These are phyloP conservation scores for Pythium phragmiticola DNA, from an alignment of 352 stramenopile genomes.

Conservation along the genomic window DNA sequence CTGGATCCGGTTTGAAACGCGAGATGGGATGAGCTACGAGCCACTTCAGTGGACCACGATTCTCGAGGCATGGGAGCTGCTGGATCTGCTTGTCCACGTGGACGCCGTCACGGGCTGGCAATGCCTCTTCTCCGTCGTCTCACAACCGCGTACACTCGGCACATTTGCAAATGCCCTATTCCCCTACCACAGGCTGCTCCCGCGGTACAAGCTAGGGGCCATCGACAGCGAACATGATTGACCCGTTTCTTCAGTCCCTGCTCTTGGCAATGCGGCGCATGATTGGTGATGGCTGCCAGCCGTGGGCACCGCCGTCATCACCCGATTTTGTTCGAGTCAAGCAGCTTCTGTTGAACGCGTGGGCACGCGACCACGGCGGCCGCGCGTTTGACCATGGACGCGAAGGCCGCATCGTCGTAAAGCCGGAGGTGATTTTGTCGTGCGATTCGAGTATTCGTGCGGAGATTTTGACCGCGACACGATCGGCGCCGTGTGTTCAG, in stretches of 20 bases:
- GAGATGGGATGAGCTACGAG: not conserved
- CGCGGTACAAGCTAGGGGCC: not conserved
- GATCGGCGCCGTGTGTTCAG: not conserved
- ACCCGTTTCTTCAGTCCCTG: not conserved
- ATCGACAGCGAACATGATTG: not conserved
- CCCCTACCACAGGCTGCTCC: not conserved
- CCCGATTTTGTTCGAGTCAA: not conserved
- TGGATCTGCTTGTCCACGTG: conserved; percentile 7
- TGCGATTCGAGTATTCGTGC: not conserved
- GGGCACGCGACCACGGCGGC: not conserved
- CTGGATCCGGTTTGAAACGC: not conserved
- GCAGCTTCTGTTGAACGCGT: conserved; percentile 1
- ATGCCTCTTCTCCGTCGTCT: not conserved
- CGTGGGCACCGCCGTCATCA: not conserved
- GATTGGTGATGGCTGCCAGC: not conserved
- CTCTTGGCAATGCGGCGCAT: conserved; percentile 1
- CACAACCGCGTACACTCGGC: not conserved
- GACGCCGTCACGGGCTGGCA: not conserved
- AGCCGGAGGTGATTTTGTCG: not conserved
- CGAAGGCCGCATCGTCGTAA: conserved; percentile 1
- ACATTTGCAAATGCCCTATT: not conserved
- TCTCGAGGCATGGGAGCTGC: not conserved
- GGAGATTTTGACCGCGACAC: not conserved
- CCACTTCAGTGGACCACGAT: not conserved
- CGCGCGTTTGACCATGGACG: not conserved